Conservation (phyloP, 805 yeast genomes). For the Kuraishia capsulata region DNA sequence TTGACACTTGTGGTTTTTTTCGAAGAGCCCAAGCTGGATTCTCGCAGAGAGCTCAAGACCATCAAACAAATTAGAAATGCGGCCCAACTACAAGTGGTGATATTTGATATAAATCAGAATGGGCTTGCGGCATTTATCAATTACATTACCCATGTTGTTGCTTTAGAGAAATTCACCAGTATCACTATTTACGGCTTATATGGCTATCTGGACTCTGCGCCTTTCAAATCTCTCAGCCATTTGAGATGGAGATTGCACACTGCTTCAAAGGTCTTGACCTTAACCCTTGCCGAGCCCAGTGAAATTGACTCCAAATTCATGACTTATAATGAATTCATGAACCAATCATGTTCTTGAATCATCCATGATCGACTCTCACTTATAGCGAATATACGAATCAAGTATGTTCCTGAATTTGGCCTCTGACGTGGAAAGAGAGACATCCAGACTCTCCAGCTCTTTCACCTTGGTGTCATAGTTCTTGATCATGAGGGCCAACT, state of each 20-base stretch:
- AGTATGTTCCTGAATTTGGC: background rate
- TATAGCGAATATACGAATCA: conserved; percentile 1
- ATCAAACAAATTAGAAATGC: background rate
- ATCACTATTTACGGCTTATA: background rate
- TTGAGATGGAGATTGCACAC: background rate
- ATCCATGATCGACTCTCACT: background rate
- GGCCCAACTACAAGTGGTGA: background rate
- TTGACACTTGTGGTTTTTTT: background rate
- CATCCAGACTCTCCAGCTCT: conserved; percentile 64
- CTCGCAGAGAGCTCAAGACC: background rate
- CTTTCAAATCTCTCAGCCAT: background rate
- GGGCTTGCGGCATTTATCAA: background rate
- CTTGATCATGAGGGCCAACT: conserved; percentile 66
- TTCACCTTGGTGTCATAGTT: conserved; percentile 69
- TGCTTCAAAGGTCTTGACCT: too few species aligned
- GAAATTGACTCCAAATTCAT: too few species aligned
- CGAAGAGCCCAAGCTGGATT: background rate
- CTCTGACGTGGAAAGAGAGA: conserved; percentile 8
- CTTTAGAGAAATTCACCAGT: background rate
- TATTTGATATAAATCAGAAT: background rate
- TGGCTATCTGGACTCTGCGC: background rate
- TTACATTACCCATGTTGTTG: background rate
- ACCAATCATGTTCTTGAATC: background rate
- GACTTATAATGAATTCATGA: too few species aligned
- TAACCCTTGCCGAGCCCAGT: too few species aligned